Percentiles rank a stretch among this genome's conserved stretches.
phyloP scores from a whole-genome alignment of 805 yeast species.

The Teunomyces tritomae region DNA sequence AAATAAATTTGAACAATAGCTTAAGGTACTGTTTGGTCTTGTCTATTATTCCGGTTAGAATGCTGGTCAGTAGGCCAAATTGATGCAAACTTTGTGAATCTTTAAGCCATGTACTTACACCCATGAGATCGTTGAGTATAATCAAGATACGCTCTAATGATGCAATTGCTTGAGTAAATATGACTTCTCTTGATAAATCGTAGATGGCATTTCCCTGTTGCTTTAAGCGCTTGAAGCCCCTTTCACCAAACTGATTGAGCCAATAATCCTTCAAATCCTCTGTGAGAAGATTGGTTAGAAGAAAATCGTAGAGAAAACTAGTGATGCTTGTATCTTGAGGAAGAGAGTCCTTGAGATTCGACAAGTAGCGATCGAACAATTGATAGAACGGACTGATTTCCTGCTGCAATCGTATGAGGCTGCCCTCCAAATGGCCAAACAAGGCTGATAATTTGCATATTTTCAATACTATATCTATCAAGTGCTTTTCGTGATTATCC shows the following conservation, averaged over 20 bases:
- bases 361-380: slow-evolving; percentile 30
- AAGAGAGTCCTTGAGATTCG: slow-evolving; percentile 30
- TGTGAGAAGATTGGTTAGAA: slow-evolving; percentile 55
- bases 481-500: slow-evolving; percentile 8
- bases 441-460: slow-evolving; percentile 27
- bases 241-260: slow-evolving; percentile 63
- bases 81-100: slow-evolving; percentile 12
- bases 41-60: slow-evolving; percentile 7
- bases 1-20: slow-evolving; percentile 34
- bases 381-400: slow-evolving; percentile 25
- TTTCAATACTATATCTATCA: slow-evolving; percentile 21
- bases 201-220: slow-evolving; percentile 49
- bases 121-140: slow-evolving; percentile 40
- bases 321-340: slow-evolving; percentile 13
- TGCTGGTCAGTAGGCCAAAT: slow-evolving; percentile 9
- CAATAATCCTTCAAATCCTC: slow-evolving; percentile 55
- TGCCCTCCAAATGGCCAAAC: slow-evolving; percentile 20
- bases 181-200: slow-evolving; percentile 46
- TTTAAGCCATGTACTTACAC: slow-evolving; percentile 38
- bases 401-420: slow-evolving; percentile 14
- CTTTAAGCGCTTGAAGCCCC: slow-evolving; percentile 58
- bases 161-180: slow-evolving; percentile 52
- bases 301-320: slow-evolving; percentile 38
- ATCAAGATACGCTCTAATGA: slow-evolving; percentile 55
- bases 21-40: slow-evolving; percentile 27